Percentiles rank a stretch among this genome's conserved stretches.
phyloP scores from a whole-genome alignment of 108 stramenopile species.

The Cylindrotheca fusiformis region DNA sequence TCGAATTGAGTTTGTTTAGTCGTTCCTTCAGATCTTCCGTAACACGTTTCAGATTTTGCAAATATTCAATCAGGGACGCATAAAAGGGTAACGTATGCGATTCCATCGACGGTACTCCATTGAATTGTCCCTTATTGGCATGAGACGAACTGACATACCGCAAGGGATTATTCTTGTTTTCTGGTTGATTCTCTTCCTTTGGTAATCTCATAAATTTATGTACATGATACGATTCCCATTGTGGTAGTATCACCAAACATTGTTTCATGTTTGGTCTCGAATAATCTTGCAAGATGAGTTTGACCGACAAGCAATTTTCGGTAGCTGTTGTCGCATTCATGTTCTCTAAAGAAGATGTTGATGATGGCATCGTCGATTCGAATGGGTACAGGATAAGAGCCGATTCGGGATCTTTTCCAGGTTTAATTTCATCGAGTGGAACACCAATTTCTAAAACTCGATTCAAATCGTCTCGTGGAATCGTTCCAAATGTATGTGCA shows the following conservation, averaged over 20 bases:
- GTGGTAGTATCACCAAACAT: slow-evolving; percentile 66
- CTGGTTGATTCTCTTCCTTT: background rate
- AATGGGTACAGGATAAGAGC: slow-evolving; percentile 24
- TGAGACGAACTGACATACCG: slow-evolving; percentile 52
- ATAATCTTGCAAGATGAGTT: slow-evolving; percentile 54
- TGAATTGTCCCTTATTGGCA: slow-evolving; percentile 39
- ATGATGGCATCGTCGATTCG: slow-evolving; percentile 26
- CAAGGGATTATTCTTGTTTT: slow-evolving; percentile 33
- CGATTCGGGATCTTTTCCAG: slow-evolving; percentile 12
- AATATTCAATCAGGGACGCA: slow-evolving; percentile 50
- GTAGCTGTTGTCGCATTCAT: slow-evolving; percentile 41
- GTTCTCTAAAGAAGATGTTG: background rate
- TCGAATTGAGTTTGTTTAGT: slow-evolving; percentile 35
- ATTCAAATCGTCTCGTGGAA: slow-evolving; percentile 29
- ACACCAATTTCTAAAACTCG: slow-evolving; percentile 25
- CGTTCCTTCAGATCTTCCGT: slow-evolving; percentile 37
- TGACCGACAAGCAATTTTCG: slow-evolving; percentile 56
- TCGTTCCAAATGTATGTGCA: slow-evolving; percentile 20
- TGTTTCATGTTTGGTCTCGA: slow-evolving; percentile 32
- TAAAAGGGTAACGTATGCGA: slow-evolving; percentile 33
- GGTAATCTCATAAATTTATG: slow-evolving; percentile 67
- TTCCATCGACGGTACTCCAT: slow-evolving; percentile 26
- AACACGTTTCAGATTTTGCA: slow-evolving; percentile 38
- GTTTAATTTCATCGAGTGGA: slow-evolving; percentile 23
- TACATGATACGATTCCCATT: slow-evolving; percentile 75